Base-by-base conservation (phyloP, 2,329 filamentous ascomycete genomes). In the Thelonectria rubi region DNA sequence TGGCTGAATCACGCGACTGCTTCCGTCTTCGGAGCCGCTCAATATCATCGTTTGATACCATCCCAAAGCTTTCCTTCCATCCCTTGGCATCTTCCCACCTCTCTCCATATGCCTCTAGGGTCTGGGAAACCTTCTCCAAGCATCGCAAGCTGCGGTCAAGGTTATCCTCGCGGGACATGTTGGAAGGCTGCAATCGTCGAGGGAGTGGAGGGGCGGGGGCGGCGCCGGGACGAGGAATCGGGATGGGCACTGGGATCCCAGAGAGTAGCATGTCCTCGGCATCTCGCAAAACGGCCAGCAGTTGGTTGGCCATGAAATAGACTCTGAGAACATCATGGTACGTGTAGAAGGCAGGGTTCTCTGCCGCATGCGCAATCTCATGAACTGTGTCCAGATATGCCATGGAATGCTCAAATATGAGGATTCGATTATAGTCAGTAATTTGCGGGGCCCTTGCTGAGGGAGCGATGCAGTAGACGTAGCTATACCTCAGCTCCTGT, bases 401-500 rank as follows among this genome's bases (percentile, higher is more conserved):
- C 67, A 94, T 88, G 65, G 89, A 89, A 71, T 95, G 90, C 74
- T 97, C 93, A 74, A 97, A 97, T 42, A 97, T 91, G 21, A 97
- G 82, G 30, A 88, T 82, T 63, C 93, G 91, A 39, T 89, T 91
- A 73, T 94, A 93, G 47, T 92, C 86, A 3, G 88, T 89, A 51
- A 94, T 88, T 20, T 86, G 82, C 0, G 92, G 91, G 3, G 91
- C 88, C 47, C 90, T 84, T 1, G 88, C 87, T 37, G 91, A 94
- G 1, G 93, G 92, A 1, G 93, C 93, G 8, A 97, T 84, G 59
- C 94, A 91, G 75, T 97, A 93, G 21, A 97, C 90, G 69, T 93
- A 95, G 72, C 92, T 96, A 79, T 97, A 98, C 48, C 94, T 86
- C 43, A 96, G 79, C 74, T 99, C 95, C 15, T 97, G 86, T 65